A percentile compares a stretch with the other conserved stretches of the same genome.
These are phyloP conservation scores for Ustilago esculenta DNA, from an alignment of 1,284 basidiomycete genomes.

Conservation along the genomic window DNA sequence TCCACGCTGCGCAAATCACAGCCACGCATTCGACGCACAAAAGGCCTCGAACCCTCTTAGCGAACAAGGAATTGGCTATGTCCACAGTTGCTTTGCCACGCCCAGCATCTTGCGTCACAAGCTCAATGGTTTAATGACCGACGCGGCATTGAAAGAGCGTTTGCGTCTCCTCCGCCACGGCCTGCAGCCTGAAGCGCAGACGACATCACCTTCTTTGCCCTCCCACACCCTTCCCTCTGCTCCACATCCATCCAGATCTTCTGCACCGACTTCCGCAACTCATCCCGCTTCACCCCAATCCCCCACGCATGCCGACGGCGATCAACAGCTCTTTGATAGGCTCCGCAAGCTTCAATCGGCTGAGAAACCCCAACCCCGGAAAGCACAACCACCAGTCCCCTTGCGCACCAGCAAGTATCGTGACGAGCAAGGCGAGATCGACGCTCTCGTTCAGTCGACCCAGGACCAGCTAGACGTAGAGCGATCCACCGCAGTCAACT, in stretches of 20 bases:
- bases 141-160: constrained; percentile 36
- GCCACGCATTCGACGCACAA: too few species aligned
- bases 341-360: constrained; percentile 23
- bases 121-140: too few species aligned
- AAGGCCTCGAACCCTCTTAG: too few species aligned
- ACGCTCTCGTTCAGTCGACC: constrained; percentile 32
- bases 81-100: too few species aligned
- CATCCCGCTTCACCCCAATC: not conserved
- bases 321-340: constrained; percentile 22
- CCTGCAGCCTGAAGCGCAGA: constrained; percentile 3
- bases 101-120: too few species aligned
- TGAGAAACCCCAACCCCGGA: not conserved
- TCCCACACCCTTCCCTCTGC: constrained; percentile 3
- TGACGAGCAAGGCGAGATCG: constrained; percentile 42
- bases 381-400: not conserved
- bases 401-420: not conserved
- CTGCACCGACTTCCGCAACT: not conserved
- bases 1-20: too few species aligned
- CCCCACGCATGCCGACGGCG: not conserved
- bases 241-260: not conserved
- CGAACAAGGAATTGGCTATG: too few species aligned
- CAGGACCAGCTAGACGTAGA: constrained; percentile 32
- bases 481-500: constrained; percentile 1
- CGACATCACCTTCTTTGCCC: not conserved
- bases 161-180: constrained; percentile 30